Conservation (phyloP, 2,329 filamentous ascomycete genomes). For the Fusarium piperis region DNA sequence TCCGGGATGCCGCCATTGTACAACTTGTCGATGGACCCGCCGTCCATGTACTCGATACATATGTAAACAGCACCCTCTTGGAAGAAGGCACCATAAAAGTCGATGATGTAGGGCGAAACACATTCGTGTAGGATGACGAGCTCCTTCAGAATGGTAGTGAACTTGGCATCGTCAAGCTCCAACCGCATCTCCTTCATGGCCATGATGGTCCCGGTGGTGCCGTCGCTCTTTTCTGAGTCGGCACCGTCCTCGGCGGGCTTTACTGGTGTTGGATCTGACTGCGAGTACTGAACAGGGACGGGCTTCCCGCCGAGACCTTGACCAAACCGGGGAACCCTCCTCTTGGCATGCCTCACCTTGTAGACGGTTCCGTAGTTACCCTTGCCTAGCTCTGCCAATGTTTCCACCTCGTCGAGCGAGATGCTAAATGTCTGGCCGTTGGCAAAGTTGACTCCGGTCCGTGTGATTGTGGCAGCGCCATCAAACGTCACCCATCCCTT, state of each 20-base stretch:
- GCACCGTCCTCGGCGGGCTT: constrained; percentile 43
- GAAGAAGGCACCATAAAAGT: constrained; percentile 99
- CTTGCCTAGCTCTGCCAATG: constrained; percentile 91
- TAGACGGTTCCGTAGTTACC: constrained; percentile 99
- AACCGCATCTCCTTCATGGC: constrained; percentile 99
- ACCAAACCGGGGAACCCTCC: constrained; percentile 65
- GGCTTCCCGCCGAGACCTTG: constrained; percentile 64
- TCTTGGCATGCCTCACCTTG: constrained; percentile 88
- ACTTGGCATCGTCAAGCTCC: constrained; percentile 96
- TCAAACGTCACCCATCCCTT: constrained; percentile 92
- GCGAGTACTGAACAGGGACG: constrained; percentile 49
- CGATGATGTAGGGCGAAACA: constrained; percentile 94
- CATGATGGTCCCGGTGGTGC: constrained; percentile 83
- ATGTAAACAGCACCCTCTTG: constrained; percentile 99
- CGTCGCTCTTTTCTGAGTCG: constrained; percentile 45
- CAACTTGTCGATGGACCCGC: constrained; percentile 95
- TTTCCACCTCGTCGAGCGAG: constrained; percentile 94
- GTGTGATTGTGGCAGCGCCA: constrained; percentile 89
- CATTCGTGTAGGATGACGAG: constrained; percentile 96
- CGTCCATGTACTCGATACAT: constrained; percentile 99
- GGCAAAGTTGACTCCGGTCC: constrained; percentile 90
- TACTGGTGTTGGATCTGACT: constrained; percentile 49
- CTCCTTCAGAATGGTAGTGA: constrained; percentile 97
- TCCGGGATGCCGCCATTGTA: constrained; percentile 93
- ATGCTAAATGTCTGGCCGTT: constrained; percentile 92